phyloP scores from a whole-genome alignment of 169 alveolate genomes.

The Ichthyophthirius multifiliis region DNA sequence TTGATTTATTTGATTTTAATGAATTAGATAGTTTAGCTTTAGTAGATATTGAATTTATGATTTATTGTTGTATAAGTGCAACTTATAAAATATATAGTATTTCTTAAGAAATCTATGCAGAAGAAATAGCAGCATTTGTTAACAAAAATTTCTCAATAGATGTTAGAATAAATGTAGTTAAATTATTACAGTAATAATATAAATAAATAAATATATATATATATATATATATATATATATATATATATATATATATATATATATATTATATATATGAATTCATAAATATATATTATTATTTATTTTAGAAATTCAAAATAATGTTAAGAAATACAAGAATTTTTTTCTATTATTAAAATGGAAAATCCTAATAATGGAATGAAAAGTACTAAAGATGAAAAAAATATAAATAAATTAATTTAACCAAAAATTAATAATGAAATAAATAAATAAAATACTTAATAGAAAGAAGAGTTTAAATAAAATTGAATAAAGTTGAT shows the following conservation, averaged over 20 bases:
- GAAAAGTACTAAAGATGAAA: no score
- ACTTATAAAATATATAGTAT: slow-evolving; percentile 59
- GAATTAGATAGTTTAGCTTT: slow-evolving; percentile 59
- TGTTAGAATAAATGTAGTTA: slow-evolving; percentile 18
- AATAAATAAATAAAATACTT: no score
- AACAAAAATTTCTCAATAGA: neutral
- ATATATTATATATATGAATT: neutral
- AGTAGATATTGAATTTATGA: slow-evolving; percentile 67
- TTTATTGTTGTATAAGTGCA: slow-evolving; percentile 61
- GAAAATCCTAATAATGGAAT: neutral
- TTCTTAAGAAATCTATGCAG: slow-evolving; percentile 6
- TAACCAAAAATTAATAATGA: no score
- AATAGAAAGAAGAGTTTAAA: no score
- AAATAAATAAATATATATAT: neutral
- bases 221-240: neutral
- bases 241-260: no score
- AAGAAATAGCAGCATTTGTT: slow-evolving; percentile 11
- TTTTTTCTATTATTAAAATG: slow-evolving; percentile 4
- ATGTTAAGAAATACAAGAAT: neutral
- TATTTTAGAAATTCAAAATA: neutral
- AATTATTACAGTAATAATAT: neutral
- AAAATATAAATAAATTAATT: no score
- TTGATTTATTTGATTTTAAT: slow-evolving; percentile 75
- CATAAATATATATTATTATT: neutral
- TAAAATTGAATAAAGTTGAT: no score